Evolutionary conservation across 257 asterid species (phyloP).

Genomic region (Voacanga thouarsii): DNA sequence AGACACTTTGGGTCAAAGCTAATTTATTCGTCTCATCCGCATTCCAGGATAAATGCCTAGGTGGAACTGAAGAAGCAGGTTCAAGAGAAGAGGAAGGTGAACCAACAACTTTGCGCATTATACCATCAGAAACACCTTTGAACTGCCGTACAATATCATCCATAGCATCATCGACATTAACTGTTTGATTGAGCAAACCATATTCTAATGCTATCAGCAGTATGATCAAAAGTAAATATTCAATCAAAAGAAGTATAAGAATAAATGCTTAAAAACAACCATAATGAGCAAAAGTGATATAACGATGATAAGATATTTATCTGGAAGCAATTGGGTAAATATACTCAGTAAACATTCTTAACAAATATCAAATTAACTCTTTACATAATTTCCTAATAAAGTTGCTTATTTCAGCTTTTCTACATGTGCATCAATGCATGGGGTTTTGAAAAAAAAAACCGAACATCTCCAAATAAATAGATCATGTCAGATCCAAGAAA

Average conservation of each 20-base stretch:
- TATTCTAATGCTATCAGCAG: constrained; percentile 7
- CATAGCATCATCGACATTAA: constrained; percentile 98
- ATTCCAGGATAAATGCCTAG: constrained; percentile 63
- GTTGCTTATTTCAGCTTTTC: not conserved
- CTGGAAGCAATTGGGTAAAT: not conserved
- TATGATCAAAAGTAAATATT: not conserved
- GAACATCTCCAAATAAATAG: not conserved
- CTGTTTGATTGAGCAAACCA: constrained; percentile 38
- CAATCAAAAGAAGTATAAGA: not conserved
- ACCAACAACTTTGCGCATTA: constrained; percentile 64
- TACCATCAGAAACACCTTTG: constrained; percentile 95
- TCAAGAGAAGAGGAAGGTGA: constrained; percentile 52
- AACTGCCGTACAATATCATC: constrained; percentile 98
- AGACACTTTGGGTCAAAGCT: constrained; percentile 44
- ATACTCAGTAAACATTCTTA: not conserved
- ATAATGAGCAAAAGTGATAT: not conserved
- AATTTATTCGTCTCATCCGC: constrained; percentile 60
- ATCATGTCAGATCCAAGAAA: not conserved
- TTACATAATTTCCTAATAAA: not conserved
- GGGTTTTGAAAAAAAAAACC: not conserved
- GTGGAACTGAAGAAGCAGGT: constrained; percentile 40
- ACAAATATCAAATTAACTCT: not conserved
- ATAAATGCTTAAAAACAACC: not conserved
- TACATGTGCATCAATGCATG: not conserved
- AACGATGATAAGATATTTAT: not conserved